These are phyloP conservation scores for Neurospora sp. DNA, from an alignment of 495 filamentous ascomycete genomes.

Conservation along the genomic window DNA sequence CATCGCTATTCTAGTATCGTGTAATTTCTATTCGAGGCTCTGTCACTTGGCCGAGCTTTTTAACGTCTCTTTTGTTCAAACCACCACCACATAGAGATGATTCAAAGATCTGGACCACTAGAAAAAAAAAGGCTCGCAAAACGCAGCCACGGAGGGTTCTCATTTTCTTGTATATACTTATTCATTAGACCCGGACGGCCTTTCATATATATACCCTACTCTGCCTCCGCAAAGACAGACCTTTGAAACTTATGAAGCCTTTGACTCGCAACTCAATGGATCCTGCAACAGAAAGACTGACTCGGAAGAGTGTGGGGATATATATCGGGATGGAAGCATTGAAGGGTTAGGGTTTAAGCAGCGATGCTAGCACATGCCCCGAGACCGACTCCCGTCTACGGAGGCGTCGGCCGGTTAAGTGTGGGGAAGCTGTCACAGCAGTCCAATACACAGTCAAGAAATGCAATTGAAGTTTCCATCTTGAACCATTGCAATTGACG, in stretches of 20 bases:
- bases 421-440: background rate
- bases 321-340: background rate
- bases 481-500: background rate
- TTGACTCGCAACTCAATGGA: background rate
- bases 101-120: background rate
- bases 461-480: background rate
- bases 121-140: background rate
- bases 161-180: background rate
- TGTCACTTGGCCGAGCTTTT: background rate
- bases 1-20: constrained; percentile 28
- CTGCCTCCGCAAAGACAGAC: background rate
- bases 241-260: background rate
- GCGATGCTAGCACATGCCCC: background rate
- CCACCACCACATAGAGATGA: background rate
- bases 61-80: background rate
- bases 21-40: constrained; percentile 25
- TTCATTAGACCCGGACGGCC: background rate
- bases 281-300: background rate
- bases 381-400: background rate
- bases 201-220: background rate
- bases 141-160: background rate
- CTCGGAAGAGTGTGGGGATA: background rate
- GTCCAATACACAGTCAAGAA: no score
- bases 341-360: background rate
- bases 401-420: background rate